Evolutionary conservation across 1,284 basidiomycete species (phyloP), one percentile per base, ranked within the genome.

Genomic region (Cerioporus squamosus): DNA sequence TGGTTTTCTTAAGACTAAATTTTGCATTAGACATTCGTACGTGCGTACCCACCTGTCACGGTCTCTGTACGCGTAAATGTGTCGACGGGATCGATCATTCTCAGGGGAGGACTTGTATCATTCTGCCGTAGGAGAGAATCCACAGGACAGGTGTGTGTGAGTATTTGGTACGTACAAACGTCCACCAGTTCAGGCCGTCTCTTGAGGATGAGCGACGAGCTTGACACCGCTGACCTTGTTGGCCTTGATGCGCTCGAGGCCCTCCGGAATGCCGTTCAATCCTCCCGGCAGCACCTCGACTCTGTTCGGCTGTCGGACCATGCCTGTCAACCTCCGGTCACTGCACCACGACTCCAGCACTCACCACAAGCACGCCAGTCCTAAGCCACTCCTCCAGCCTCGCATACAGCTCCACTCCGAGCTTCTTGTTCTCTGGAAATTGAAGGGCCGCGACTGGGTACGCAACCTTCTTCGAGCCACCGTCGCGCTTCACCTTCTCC

Each of bases 181-280:
- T 36, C 33, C 33, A 12, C 14, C 8, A 14, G 33, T 10, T 36
- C 14, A 36, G 14, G 12, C 6, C 5, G 6, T 10, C 33, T 85
- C 80, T 50, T 78, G 75, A 1, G 82, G 82, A 43, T 68, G 76
- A 2, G 64, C 79, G 14, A 86, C 72, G 10, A 87, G 69, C 64
- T 87, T 85, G n/a, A 69, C 65, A 1, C 76, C 81, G 24, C 81
- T 84, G n/a, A 85, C 74, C 52, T 77, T 62, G 8, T 74, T 70
- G 1, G 67, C 61, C 62, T 72, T 67, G 66, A 86, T 49, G 55
- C 72, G 70, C 29, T 76, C 68, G 50, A 86, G 62, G 0, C 80
- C 85, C 10, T 58, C 73, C 0, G 63, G 47, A 17, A 86, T 77
- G 3, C 78, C 82, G 2, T 62, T 62, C 12, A 87, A 68, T 5